These are phyloP conservation scores for Alternaria gaisen DNA, from an alignment of 2,329 filamentous ascomycete genomes.

Conservation along the genomic window DNA sequence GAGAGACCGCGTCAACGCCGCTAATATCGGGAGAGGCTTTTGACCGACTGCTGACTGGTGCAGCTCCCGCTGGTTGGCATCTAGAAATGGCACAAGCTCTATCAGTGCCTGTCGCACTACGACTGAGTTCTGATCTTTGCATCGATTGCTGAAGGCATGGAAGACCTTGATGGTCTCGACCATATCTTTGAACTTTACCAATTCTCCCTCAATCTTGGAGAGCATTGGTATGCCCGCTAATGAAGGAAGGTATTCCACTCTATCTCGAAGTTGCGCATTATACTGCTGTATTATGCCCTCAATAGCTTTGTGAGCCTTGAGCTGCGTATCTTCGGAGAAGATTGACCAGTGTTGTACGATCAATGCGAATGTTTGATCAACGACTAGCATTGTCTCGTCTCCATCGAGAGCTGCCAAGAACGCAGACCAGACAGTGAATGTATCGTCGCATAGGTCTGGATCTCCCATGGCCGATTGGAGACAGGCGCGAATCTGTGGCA, in stretches of 20 bases:
- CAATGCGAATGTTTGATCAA: slow-evolving; percentile 90
- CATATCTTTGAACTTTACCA: slow-evolving; percentile 70
- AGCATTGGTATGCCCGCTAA: slow-evolving; percentile 75
- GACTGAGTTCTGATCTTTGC: slow-evolving; percentile 82
- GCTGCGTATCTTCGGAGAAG: slow-evolving; percentile 69
- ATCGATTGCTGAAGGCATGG: slow-evolving; percentile 74
- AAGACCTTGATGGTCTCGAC: slow-evolving; percentile 74
- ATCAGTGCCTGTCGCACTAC: slow-evolving; percentile 83
- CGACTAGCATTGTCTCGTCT: slow-evolving; percentile 78
- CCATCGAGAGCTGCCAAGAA: slow-evolving; percentile 76
- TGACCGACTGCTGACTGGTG: slow-evolving; percentile 83
- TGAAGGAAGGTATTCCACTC: slow-evolving; percentile 80
- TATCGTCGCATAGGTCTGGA: slow-evolving; percentile 75
- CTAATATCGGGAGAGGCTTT: slow-evolving; percentile 79
- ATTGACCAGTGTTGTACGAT: slow-evolving; percentile 80
- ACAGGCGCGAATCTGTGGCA: slow-evolving; percentile 96
- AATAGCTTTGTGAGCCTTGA: slow-evolving; percentile 70
- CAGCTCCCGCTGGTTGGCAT: slow-evolving; percentile 76
- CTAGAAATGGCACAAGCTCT: slow-evolving; percentile 79
- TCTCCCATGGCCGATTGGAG: slow-evolving; percentile 83
- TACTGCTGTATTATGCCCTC: slow-evolving; percentile 71
- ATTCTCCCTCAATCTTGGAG: slow-evolving; percentile 69
- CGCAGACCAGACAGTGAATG: slow-evolving; percentile 84
- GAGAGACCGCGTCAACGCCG: slow-evolving; percentile 76
- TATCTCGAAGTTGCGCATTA: slow-evolving; percentile 67